Percentiles rank a stretch among this genome's conserved stretches.
phyloP scores from a whole-genome alignment of 306 rosid species.

The Clitoria ternatea region DNA sequence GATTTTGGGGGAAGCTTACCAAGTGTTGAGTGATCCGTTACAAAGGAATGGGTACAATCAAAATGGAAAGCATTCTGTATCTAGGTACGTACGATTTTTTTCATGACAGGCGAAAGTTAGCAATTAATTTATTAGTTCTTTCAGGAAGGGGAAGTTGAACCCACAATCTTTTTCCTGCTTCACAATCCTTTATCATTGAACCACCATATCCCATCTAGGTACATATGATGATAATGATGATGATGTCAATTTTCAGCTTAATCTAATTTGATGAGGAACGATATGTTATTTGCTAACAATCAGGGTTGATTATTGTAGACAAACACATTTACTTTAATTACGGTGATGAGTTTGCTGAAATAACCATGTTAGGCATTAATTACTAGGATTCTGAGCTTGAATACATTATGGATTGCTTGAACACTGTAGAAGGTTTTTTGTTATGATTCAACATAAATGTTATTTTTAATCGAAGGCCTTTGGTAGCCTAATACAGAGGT shows the following conservation, averaged over 20 bases:
- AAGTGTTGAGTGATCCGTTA: conserved; percentile 73
- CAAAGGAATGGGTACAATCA: conserved; percentile 68
- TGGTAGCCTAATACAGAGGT: not conserved
- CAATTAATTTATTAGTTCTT: too few species aligned
- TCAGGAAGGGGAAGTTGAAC: too few species aligned
- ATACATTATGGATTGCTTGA: not conserved
- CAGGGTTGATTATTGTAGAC: not conserved
- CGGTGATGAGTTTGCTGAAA: not conserved
- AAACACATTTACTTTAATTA: not conserved
- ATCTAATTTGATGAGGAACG: not conserved
- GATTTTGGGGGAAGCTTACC: conserved; percentile 85
- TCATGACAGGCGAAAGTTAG: too few species aligned
- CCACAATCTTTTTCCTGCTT: too few species aligned
- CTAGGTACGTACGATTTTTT: conserved; percentile 62
- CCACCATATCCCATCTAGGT: too few species aligned
- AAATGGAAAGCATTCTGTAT: conserved; percentile 66
- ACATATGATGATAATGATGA: too few species aligned
- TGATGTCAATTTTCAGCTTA: not conserved
- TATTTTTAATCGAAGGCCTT: not conserved
- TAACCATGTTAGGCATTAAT: too few species aligned
- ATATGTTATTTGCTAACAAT: not conserved
- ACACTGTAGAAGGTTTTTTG: not conserved
- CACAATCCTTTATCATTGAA: too few species aligned
- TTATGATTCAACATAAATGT: not conserved
- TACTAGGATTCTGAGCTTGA: too few species aligned